These are phyloP conservation scores for Madurella mycetomatis DNA, from an alignment of 2,329 filamentous ascomycete species.

Conservation along the genomic window DNA sequence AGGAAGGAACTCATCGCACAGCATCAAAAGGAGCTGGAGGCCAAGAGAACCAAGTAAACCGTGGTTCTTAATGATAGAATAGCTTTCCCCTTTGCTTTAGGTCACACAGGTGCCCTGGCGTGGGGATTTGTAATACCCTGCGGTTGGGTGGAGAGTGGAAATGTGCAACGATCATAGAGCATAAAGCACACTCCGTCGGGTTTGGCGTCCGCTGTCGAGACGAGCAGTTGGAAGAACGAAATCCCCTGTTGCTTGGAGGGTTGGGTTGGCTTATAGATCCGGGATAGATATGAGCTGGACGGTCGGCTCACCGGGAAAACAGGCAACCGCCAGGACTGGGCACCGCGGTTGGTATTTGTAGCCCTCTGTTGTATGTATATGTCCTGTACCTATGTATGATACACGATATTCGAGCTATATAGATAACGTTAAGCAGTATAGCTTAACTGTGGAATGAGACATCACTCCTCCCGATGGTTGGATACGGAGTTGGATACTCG, in stretches of 20 bases:
- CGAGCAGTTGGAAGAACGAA: neutral
- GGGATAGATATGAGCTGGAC: constrained; percentile 11
- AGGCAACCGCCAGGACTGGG: constrained; percentile 2
- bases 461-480: neutral
- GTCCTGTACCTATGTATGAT: constrained; percentile 11
- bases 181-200: neutral
- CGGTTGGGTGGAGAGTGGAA: neutral
- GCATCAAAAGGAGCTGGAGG: constrained; percentile 55
- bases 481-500: neutral
- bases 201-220: neutral
- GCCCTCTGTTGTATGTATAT: neutral
- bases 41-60: constrained; percentile 50
- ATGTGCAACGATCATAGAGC: neutral
- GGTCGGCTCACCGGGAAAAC: too few species aligned
- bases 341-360: constrained; percentile 1
- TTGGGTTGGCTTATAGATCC: neutral
- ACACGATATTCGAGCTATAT: constrained; percentile 7
- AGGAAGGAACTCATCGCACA: constrained; percentile 58
- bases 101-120: too few species aligned
- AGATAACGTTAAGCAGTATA: neutral
- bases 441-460: constrained; percentile 4
- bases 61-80: neutral
- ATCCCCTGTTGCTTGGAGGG: neutral
- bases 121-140: neutral
- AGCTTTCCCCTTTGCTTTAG: neutral